Conservation (phyloP, 306 rosid species). For the Argentina anserina region DNA sequence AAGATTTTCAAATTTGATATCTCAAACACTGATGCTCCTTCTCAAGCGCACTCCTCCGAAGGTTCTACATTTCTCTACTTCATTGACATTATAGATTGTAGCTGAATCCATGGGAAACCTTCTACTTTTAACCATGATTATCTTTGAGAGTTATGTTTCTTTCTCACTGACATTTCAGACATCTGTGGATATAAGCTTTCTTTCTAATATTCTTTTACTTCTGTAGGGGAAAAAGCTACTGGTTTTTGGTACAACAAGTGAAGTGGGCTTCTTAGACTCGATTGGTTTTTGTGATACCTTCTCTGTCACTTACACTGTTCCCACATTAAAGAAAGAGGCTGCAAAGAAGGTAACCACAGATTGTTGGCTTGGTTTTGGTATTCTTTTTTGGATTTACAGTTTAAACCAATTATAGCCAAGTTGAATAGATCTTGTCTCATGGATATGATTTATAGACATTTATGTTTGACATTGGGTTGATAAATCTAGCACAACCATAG, state of each 20-base stretch:
- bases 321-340: constrained; percentile 57
- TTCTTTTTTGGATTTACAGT: constrained; percentile 2
- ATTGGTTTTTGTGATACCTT: constrained; percentile 75
- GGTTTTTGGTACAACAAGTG: constrained; percentile 91
- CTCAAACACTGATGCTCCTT: constrained; percentile 79
- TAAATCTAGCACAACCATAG: not conserved
- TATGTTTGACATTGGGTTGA: not conserved
- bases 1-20: constrained; percentile 82
- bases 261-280: constrained; percentile 74
- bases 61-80: constrained; percentile 37
- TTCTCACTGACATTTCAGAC: not conserved
- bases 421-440: not conserved
- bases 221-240: constrained; percentile 89
- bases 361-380: constrained; percentile 16
- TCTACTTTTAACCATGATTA: not conserved
- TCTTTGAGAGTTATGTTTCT: not conserved
- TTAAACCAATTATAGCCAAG: not conserved
- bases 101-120: not conserved
- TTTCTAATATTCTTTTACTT: constrained; percentile 5
- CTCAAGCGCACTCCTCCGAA: constrained; percentile 94
- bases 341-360: constrained; percentile 66
- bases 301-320: constrained; percentile 75
- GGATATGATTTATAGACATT: not conserved
- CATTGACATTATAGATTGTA: not conserved
- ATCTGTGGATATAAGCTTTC: constrained; percentile 8